Evolutionary conservation across 371 early-diverging fungal genomes (phyloP).

Genomic region (Mucor saturninus): DNA sequence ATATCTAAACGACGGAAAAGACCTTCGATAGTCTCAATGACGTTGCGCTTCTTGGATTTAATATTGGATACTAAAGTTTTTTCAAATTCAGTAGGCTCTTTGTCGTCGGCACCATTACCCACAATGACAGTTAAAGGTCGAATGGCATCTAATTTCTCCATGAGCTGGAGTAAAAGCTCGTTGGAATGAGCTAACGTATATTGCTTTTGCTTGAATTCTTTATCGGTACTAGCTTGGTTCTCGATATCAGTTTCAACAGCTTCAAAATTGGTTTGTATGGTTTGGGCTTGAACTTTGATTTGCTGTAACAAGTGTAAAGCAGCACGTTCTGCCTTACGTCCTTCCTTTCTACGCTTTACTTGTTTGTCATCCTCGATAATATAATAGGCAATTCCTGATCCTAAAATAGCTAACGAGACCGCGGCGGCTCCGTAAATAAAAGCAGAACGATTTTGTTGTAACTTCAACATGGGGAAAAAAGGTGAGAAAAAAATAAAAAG

Average conservation of each 20-base stretch:
- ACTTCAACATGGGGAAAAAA: slow-evolving; percentile 7
- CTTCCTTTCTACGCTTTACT: slow-evolving; percentile 33
- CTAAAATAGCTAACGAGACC: slow-evolving; percentile 13
- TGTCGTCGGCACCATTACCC: slow-evolving; percentile 9
- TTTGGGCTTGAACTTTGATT: slow-evolving; percentile 29
- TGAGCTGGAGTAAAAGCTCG: slow-evolving; percentile 38
- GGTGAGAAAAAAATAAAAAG: slow-evolving; percentile 1
- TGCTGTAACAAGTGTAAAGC: slow-evolving; percentile 31
- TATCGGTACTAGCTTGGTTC: slow-evolving; percentile 21
- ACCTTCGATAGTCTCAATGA: slow-evolving; percentile 31
- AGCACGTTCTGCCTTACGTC: slow-evolving; percentile 23
- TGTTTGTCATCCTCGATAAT: slow-evolving; percentile 42
- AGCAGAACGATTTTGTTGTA: slow-evolving; percentile 13
- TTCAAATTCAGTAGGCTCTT: slow-evolving; percentile 30
- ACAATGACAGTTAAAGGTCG: slow-evolving; percentile 36
- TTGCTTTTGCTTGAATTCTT: slow-evolving; percentile 27
- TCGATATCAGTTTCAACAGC: slow-evolving; percentile 8
- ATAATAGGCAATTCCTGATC: slow-evolving; percentile 28
- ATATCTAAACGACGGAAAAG: slow-evolving; percentile 28
- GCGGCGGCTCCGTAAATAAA: slow-evolving; percentile 18
- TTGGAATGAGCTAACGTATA: slow-evolving; percentile 39
- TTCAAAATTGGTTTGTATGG: slow-evolving; percentile 25
- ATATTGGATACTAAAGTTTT: slow-evolving; percentile 27
- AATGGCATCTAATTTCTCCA: slow-evolving; percentile 49
- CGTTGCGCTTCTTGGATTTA: slow-evolving; percentile 33